Evolutionary conservation across 1,284 basidiomycete genomes (phyloP), one percentile per base, ranked within the genome.

Genomic region (Sanghuangporus baumii): DNA sequence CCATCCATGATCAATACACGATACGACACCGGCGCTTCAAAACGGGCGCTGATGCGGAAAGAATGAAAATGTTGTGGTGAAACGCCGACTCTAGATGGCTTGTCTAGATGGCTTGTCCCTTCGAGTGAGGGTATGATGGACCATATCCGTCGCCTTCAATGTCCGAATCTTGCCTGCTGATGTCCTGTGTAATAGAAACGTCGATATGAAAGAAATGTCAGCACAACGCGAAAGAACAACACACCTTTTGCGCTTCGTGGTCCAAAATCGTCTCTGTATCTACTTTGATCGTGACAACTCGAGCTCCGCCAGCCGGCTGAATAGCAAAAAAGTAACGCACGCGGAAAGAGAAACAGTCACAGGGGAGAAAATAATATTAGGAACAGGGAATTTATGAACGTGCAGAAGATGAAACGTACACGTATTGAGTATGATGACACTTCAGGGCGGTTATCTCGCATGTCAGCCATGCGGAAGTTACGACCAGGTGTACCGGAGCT

Each of bases 231-330:
- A 26, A 20, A 41, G 12, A 20, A 6, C 16, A 41, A 41, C 55
- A 8, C 7, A 48, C 47, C 9, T 51, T 59, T 23, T 36, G 26
- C 46, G 12, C 26, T 11, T 40, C 48, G 34, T 52, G 36, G 23
- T 62, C 55, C 7, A 51, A 55, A 11, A 62, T 48, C 8, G 61
- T 62, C 55, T 62, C 61, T 9, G 61, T 62, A 18, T 62, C 61
- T 14, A 62, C 61, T 52, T 62, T 62, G 6, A 62, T 55, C 6
- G 41, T 55, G 31, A 62, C 51, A 9, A 57, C 11, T 16, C 47
- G 61, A 12, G 36, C 34, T 46, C 43, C 43, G 34, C 47, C 48
- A 18, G 59, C 11, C 20, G 38, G 34, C 51, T 55, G 11, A 12
- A 23, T 31, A 31, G 26, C 26, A n/a, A 14, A n/a, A 5, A 23